A percentile compares a stretch with the other conserved stretches of the same genome.
These are phyloP conservation scores for Lolium multiflorum DNA, from an alignment of 176 grass and related monocot genomes.

Conservation along the genomic window DNA sequence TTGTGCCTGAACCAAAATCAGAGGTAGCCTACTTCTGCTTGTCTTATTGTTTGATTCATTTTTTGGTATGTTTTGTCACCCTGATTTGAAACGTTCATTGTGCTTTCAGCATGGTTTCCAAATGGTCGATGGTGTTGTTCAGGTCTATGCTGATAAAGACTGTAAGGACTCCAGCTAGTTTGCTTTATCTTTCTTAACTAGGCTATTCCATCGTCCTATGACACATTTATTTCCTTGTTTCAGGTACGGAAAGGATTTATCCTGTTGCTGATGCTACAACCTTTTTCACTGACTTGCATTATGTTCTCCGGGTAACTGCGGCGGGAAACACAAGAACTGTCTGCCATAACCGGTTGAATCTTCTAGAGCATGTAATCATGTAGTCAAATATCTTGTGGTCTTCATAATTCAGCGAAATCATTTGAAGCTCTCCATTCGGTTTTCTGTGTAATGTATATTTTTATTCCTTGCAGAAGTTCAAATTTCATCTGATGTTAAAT, in stretches of 20 bases:
- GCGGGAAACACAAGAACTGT: slow-evolving; percentile 95
- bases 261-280: slow-evolving; percentile 93
- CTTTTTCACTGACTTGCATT: slow-evolving; percentile 98
- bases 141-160: slow-evolving; percentile 79
- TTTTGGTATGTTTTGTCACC: slow-evolving; percentile 10
- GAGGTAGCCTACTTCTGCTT: slow-evolving; percentile 61
- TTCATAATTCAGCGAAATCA: slow-evolving; percentile 5
- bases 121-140: slow-evolving; percentile 95
- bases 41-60: slow-evolving; percentile 23
- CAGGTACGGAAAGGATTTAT: slow-evolving; percentile 79
- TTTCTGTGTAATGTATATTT: slow-evolving; percentile 31
- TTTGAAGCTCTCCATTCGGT: slow-evolving; percentile 28
- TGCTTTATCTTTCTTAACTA: slow-evolving; percentile 31
- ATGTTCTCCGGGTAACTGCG: slow-evolving; percentile 85
- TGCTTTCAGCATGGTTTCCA: slow-evolving; percentile 78
- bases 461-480: slow-evolving; percentile 83
- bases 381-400: slow-evolving; percentile 30
- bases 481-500: slow-evolving; percentile 97
- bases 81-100: slow-evolving; percentile 26
- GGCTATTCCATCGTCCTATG: slow-evolving; percentile 11
- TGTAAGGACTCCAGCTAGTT: slow-evolving; percentile 41
- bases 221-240: slow-evolving; percentile 29
- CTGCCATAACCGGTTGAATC: slow-evolving; percentile 88
- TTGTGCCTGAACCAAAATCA: slow-evolving; percentile 75
- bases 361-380: slow-evolving; percentile 90